Base-by-base conservation (phyloP, 352 stramenopile genomes). In the Globisporangium cederbergense region DNA sequence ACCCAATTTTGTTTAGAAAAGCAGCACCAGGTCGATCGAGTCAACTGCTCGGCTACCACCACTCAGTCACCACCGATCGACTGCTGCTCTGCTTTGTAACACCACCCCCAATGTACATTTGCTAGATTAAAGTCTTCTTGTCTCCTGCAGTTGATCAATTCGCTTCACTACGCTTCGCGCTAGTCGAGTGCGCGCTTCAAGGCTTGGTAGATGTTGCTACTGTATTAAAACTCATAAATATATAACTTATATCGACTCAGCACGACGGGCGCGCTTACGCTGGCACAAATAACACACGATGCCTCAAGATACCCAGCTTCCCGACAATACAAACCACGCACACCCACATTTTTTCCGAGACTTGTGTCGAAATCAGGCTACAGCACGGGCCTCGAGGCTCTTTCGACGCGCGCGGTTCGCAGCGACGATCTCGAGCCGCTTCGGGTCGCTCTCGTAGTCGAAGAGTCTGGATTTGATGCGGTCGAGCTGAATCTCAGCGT, bases 341-440 rank as follows among this genome's bases (percentile, higher is more conserved):
- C 25, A 22, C 14, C 6, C 3, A 25, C 30, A 25, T 25, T 25
- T 25, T 25, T 25, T 25, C 22, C 22, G 22, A 25, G 22, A 25
- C 22, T 25, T 25, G 22, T 25, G 22, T 25, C 22, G 18, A 20
- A 28, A n/a, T 51, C 20, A 51, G 0, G 45, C n/a, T 13, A 20
- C 45, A 30, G 20, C n/a, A 36, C 54, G 45, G 8, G 50, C 38
- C n/a, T 59, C 45, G 32, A 63, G 25, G 49, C 13, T 68, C 32
- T 57, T 57, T 56, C 62, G 62, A 25, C 62, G 62, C n/a, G 62
- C 62, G 34, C 62, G 62, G 62, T 63, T 68, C 34, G 62, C 62
- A 7, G 62, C 62, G 30, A 68, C 57, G 45, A 68, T 45, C 46
- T 68, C 62, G 46, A 68, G 62, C 14, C 62, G 62, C 62, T 68